Evolutionary conservation across 2,329 filamentous ascomycete species (phyloP).

Genomic region (Dactylellina drechsleri): DNA sequence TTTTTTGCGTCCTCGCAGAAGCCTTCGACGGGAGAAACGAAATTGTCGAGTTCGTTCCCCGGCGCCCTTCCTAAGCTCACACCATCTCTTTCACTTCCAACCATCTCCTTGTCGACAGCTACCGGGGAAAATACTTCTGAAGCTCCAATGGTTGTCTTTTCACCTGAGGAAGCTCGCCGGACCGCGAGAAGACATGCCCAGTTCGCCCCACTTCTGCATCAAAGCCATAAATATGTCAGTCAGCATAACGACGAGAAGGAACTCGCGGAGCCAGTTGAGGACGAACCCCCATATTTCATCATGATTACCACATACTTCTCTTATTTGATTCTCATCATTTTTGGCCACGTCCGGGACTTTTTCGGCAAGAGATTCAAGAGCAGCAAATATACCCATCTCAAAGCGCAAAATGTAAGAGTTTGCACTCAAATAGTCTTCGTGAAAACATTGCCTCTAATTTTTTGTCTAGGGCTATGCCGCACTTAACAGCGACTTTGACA

Average conservation of each 20-base stretch:
- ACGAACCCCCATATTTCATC: conserved; percentile 96
- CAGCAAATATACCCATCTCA: conserved; percentile 85
- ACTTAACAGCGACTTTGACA: conserved; percentile 97
- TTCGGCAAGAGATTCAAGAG: conserved; percentile 95
- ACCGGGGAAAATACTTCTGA: conserved; percentile 78
- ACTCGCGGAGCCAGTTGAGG: conserved; percentile 84
- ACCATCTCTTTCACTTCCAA: conserved; percentile 82
- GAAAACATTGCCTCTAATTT: conserved; percentile 15
- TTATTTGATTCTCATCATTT: conserved; percentile 93
- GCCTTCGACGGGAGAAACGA: conserved; percentile 69
- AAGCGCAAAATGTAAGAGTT: conserved; percentile 70
- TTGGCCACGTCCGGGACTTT: conserved; percentile 95
- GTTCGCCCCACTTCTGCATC: conserved; percentile 84
- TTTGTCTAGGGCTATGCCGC: conserved; percentile 78
- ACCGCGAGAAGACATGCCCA: conserved; percentile 84
- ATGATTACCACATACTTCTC: conserved; percentile 98
- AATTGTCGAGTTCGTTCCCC: conserved; percentile 50
- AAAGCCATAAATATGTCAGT: conserved; percentile 87
- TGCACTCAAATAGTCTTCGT: neutral
- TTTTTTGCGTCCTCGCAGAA: conserved; percentile 86
- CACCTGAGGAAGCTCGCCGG: conserved; percentile 80
- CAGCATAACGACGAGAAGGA: conserved; percentile 78
- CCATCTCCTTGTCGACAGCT: conserved; percentile 89
- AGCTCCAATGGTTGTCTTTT: conserved; percentile 78
- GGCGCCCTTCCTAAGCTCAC: conserved; percentile 65